Evolutionary conservation across 2,329 filamentous ascomycete genomes (phyloP), one percentile per base, ranked within the genome.

Genomic region (Hypomyces rosellus): DNA sequence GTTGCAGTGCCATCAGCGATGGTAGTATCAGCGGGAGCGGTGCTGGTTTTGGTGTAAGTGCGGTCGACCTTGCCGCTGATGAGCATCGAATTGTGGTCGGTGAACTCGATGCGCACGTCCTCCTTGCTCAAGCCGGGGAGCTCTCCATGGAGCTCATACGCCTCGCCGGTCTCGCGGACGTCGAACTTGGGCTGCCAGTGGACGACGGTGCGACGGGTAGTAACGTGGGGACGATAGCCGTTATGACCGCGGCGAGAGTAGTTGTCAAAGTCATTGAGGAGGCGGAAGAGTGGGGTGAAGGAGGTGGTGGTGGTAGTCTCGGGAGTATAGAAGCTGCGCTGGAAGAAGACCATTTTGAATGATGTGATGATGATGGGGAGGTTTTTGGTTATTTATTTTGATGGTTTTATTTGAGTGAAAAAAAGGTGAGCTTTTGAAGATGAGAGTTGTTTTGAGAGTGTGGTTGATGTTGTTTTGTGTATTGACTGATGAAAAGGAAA

Each of bases 81-180:
- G 50, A 80, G 76, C 20, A 90, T 69, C 25, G 84, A 88, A 67
- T 85, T 80, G 16, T 76, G 72, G 64, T 89, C 86, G 50, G 79
- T 82, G 74, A 89, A 90, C 63, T 89, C 86, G 63, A 90, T 85
- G 63, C 77, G 74, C 61, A 90, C 71, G 62, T 89, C 74, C 57
- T 86, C 81, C 68, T 87, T 85, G 55, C 80, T 78, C 57, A 89
- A 74, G 44, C 87, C 87, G 0, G 86, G 84, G 1, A 90, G 80
- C 66, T 90, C 86, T 59, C 86, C 87, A 59, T 89, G 81, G 12
- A 90, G 80, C 68, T 89, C 81, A 64, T 88, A 90, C 51, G 71
- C 65, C 11, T 78, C 69, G 51, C 78, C 75, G 3, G 76, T 75
- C 70, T 90, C 86, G 64, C 78, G 81, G 54, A 89, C 75, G 57